A percentile compares a stretch with the other conserved stretches of the same genome.
Conservation (phyloP, 2,329 filamentous ascomycete species). For the Hansfordia pulvinata region DNA sequence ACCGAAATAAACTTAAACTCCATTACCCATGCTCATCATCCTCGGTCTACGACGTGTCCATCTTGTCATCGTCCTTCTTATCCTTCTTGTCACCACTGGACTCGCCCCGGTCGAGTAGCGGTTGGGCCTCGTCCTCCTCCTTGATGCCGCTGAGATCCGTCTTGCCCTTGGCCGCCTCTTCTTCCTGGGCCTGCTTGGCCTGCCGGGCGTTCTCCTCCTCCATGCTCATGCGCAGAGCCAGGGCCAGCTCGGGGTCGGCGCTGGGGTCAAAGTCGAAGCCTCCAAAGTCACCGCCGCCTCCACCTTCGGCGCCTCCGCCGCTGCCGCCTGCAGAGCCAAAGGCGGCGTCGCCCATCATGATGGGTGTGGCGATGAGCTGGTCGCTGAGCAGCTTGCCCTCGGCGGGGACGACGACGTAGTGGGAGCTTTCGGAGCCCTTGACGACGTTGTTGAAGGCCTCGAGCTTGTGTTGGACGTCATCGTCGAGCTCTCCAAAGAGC, state of each 20-base stretch:
- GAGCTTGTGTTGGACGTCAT: constrained; percentile 82
- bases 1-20: constrained; percentile 5
- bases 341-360: constrained; percentile 70
- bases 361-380: constrained; percentile 77
- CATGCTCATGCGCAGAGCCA: constrained; percentile 93
- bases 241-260: constrained; percentile 82
- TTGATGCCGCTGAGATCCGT: constrained; percentile 69
- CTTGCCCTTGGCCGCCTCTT: constrained; percentile 61
- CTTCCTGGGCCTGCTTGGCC: constrained; percentile 70
- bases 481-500: constrained; percentile 84
- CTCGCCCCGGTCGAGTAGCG: constrained; percentile 50
- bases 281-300: constrained; percentile 50
- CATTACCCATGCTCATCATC: constrained; percentile 1
- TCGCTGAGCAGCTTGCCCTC: constrained; percentile 88
- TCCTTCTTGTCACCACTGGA: constrained; percentile 46
- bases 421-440: constrained; percentile 80
- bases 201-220: constrained; percentile 94
- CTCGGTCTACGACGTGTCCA: constrained; percentile 67
- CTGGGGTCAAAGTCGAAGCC: constrained; percentile 86
- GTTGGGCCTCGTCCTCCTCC: constrained; percentile 60
- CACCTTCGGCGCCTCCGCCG: constrained; percentile 41
- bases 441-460: constrained; percentile 87
- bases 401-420: constrained; percentile 81
- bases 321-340: constrained; percentile 36
- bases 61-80: constrained; percentile 57